Evolutionary conservation across 257 asterid genomes (phyloP).

Genomic region (Dorcoceras hygrometricum): DNA sequence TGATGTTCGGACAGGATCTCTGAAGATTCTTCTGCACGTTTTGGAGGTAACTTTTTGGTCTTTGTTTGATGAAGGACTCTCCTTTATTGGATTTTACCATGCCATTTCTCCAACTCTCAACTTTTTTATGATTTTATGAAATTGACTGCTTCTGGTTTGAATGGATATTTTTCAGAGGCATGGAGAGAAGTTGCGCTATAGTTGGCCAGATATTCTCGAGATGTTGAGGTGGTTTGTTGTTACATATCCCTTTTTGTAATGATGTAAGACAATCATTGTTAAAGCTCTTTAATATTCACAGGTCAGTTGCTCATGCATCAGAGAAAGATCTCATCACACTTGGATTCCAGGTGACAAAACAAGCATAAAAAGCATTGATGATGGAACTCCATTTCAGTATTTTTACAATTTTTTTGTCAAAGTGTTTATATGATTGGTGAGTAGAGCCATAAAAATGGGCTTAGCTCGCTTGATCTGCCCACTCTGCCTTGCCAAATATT

Average conservation of each 20-base stretch:
- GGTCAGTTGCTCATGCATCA: conserved; percentile 81
- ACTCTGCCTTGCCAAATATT: too few relatives aligned
- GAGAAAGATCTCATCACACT: conserved; percentile 90
- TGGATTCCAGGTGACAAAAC: conserved; percentile 89
- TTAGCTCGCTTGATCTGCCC: too few relatives aligned
- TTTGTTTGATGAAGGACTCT: conserved; percentile 9
- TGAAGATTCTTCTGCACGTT: conserved; percentile 91
- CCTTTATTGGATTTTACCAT: neutral
- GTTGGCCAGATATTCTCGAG: conserved; percentile 90
- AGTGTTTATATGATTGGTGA: neutral
- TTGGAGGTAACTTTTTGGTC: conserved; percentile 58
- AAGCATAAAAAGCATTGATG: conserved; percentile 7
- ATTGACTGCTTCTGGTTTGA: conserved; percentile 24
- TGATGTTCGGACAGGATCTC: conserved; percentile 82
- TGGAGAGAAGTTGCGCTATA: conserved; percentile 86
- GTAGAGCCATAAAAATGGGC: too few relatives aligned
- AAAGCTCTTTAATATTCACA: conserved; percentile 33
- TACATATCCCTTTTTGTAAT: conserved; percentile 20
- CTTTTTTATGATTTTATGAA: neutral
- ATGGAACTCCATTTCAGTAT: neutral
- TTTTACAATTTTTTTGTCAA: conserved; percentile 3
- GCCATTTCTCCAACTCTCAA: neutral
- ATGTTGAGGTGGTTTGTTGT: conserved; percentile 56
- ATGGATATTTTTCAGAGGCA: conserved; percentile 66
- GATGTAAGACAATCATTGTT: conserved; percentile 24